Evolutionary conservation across 1,284 basidiomycete species (phyloP).

Genomic region (Ceratobasidium sp.): DNA sequence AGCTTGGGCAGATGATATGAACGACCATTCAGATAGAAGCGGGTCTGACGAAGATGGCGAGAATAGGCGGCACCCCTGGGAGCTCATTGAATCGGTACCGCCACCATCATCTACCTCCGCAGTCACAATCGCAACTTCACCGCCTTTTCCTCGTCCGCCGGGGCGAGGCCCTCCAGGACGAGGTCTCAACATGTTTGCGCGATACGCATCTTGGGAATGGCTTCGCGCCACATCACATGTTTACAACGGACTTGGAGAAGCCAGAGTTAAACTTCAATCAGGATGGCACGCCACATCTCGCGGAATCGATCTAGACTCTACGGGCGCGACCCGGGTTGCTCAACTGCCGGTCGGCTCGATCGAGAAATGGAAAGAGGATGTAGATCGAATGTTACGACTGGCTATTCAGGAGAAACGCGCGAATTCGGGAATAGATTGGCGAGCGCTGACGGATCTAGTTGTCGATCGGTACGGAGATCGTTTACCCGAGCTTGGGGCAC

Average conservation of each 20-base stretch:
- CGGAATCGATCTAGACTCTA: background rate
- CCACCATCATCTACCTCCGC: background rate
- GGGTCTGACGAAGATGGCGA: constrained; percentile 27
- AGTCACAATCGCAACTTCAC: background rate
- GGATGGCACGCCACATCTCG: constrained; percentile 33
- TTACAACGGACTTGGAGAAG: constrained; percentile 35
- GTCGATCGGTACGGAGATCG: constrained; percentile 36
- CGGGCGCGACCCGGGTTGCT: constrained; percentile 2
- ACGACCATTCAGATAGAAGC: constrained; percentile 24
- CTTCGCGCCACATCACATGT: constrained; percentile 29
- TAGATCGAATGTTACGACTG: constrained; percentile 11
- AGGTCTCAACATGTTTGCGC: constrained; percentile 31
- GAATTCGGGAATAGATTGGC: constrained; percentile 34
- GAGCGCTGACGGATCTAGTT: constrained; percentile 31
- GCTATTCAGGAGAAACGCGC: background rate
- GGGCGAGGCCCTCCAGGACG: constrained; percentile 5
- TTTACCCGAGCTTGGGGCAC: constrained; percentile 22
- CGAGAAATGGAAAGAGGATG: constrained; percentile 3
- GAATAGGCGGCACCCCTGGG: background rate
- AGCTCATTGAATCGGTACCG: background rate
- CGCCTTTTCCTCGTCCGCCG: background rate
- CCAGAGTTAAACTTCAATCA: constrained; percentile 28
- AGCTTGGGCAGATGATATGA: constrained; percentile 24
- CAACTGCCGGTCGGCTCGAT: background rate
- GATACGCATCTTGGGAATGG: constrained; percentile 38